A percentile compares a stretch with the other conserved stretches of the same genome.
Conservation (phyloP, 257 asterid genomes). For the Datura wrightii region DNA sequence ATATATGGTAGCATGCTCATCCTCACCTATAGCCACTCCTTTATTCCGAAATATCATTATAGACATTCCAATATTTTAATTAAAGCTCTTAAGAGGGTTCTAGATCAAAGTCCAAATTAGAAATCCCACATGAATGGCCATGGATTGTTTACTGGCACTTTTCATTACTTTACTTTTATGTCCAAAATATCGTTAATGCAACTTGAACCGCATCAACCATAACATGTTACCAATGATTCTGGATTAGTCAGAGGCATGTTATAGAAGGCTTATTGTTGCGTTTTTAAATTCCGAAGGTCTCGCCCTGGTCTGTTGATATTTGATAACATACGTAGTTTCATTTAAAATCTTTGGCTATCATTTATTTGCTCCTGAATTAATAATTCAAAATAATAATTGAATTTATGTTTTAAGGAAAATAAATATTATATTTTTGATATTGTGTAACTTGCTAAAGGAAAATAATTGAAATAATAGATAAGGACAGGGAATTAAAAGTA, state of each 20-base stretch:
- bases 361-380: too few relatives aligned
- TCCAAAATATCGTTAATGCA: background rate
- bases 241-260: background rate
- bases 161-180: background rate
- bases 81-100: background rate
- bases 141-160: background rate
- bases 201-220: background rate
- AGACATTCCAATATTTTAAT: background rate
- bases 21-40: background rate
- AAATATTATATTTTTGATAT: too few relatives aligned
- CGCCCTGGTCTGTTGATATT: too few relatives aligned
- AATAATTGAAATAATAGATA: too few relatives aligned
- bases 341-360: too few relatives aligned
- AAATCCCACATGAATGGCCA: background rate
- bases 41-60: background rate
- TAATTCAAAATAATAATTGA: too few relatives aligned
- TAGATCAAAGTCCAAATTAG: background rate
- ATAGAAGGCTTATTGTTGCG: background rate
- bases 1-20: too few relatives aligned
- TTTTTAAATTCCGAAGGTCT: too few relatives aligned
- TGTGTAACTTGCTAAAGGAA: too few relatives aligned
- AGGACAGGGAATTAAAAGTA: too few relatives aligned
- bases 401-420: too few relatives aligned
- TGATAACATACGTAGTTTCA: too few relatives aligned
- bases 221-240: background rate